These are phyloP conservation scores for Chlamydomonas eustigma DNA, from an alignment of 139 green algal species.

Conservation along the genomic window DNA sequence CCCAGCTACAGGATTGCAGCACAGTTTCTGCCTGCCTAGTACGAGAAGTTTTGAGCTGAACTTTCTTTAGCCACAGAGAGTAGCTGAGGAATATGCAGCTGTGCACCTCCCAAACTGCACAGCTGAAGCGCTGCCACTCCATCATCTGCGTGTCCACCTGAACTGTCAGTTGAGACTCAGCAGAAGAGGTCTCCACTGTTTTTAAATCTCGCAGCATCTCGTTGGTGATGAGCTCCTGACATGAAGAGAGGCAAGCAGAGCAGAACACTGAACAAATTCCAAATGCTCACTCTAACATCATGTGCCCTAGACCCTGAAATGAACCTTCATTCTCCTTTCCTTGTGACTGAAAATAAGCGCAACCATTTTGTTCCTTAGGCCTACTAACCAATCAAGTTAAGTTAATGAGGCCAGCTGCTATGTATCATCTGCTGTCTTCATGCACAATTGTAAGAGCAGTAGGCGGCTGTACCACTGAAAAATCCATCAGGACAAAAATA, in stretches of 20 bases:
- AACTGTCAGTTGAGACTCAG: background rate
- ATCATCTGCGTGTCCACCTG: background rate
- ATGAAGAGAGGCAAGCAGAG: background rate
- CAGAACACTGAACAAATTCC: background rate
- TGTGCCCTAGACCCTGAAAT: no score
- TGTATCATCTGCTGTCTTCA: slow-evolving; percentile 2
- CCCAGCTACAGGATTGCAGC: background rate
- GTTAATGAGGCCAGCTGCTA: no score
- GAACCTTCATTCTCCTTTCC: no score
- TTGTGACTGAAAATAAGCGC: no score
- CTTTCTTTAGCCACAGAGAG: slow-evolving; percentile 5
- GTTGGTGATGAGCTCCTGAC: background rate
- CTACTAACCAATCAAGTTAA: no score
- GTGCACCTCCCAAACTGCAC: slow-evolving; percentile 54
- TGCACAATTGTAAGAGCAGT: slow-evolving; percentile 15
- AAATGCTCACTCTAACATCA: no score
- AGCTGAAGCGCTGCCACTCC: slow-evolving; percentile 31
- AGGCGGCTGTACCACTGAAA: background rate
- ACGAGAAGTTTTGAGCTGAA: slow-evolving; percentile 5
- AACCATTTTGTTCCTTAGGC: no score
- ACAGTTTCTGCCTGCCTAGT: background rate
- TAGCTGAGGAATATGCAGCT: slow-evolving; percentile 53
- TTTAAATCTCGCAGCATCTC: background rate
- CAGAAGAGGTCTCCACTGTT: background rate
- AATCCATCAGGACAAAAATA: background rate